Evolutionary conservation across 2,329 filamentous ascomycete species (phyloP).

Genomic region (Diaporthe vaccinii): DNA sequence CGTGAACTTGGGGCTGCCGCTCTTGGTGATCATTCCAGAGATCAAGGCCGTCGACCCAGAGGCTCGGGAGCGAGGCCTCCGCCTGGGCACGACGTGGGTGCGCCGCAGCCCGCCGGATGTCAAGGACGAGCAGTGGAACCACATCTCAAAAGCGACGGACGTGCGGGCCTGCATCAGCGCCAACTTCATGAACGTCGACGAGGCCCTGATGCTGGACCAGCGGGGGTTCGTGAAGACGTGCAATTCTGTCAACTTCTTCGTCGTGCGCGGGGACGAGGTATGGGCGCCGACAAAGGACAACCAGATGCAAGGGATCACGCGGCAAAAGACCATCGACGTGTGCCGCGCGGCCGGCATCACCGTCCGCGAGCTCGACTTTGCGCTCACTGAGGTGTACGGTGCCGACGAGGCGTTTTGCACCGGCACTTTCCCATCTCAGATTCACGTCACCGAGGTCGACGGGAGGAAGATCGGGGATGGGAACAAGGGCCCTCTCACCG

Average conservation of each 20-base stretch:
- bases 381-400: not conserved
- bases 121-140: constrained; percentile 22
- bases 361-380: not conserved
- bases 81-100: not conserved
- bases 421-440: not conserved
- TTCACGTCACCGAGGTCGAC: constrained; percentile 5
- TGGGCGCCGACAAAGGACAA: constrained; percentile 21
- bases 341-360: not conserved
- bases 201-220: constrained; percentile 5
- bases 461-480: not conserved
- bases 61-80: not conserved
- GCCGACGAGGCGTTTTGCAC: constrained; percentile 13
- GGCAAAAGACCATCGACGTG: not conserved
- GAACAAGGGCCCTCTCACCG: not conserved
- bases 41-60: constrained; percentile 18
- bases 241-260: not conserved
- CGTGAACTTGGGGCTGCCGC: not conserved
- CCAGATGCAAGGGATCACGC: constrained; percentile 3
- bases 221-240: not conserved
- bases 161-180: constrained; percentile 18
- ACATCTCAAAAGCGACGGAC: constrained; percentile 2
- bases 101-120: constrained; percentile 1
- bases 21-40: constrained; percentile 3
- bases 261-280: not conserved
- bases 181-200: constrained; percentile 6